Evolutionary conservation across 2,329 filamentous ascomycete genomes (phyloP).

Genomic region (Penicillium sp.): DNA sequence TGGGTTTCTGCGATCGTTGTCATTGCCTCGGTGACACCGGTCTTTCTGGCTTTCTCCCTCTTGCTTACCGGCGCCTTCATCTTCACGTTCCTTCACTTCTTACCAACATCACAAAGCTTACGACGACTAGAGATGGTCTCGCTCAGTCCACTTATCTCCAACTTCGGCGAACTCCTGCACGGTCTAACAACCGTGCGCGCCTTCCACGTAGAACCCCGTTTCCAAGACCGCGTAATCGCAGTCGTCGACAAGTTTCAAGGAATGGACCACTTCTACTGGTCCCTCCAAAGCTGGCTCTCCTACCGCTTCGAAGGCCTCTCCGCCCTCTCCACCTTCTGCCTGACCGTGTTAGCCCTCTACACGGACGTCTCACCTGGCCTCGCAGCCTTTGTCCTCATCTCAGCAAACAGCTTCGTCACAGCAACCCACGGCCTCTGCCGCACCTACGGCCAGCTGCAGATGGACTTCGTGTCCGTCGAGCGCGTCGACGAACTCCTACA

Average conservation of each 20-base stretch:
- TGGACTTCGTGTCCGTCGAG: slow-evolving; percentile 91
- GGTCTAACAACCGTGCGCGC: slow-evolving; percentile 86
- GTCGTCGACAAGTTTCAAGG: slow-evolving; percentile 90
- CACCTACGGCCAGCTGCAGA: slow-evolving; percentile 82
- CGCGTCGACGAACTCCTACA: slow-evolving; percentile 81
- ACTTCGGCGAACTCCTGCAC: slow-evolving; percentile 86
- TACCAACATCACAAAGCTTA: slow-evolving; percentile 82
- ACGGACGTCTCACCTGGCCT: slow-evolving; percentile 76
- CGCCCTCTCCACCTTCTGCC: slow-evolving; percentile 71
- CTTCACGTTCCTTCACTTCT: slow-evolving; percentile 74
- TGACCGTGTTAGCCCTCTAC: slow-evolving; percentile 76
- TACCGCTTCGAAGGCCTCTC: slow-evolving; percentile 78
- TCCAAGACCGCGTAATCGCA: slow-evolving; percentile 77
- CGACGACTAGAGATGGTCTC: slow-evolving; percentile 88
- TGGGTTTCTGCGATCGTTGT: slow-evolving; percentile 76
- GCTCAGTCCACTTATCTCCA: slow-evolving; percentile 84
- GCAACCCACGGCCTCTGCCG: slow-evolving; percentile 76
- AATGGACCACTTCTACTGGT: slow-evolving; percentile 97
- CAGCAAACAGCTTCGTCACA: slow-evolving; percentile 67
- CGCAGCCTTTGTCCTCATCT: slow-evolving; percentile 81
- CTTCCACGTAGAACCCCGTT: slow-evolving; percentile 76
- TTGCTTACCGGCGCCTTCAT: slow-evolving; percentile 71
- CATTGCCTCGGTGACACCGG: slow-evolving; percentile 77
- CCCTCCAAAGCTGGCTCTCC: slow-evolving; percentile 81
- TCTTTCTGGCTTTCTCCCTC: slow-evolving; percentile 75